A percentile compares a stretch with the other conserved stretches of the same genome.
Conservation (phyloP, 352 stramenopile species). For the Halophytophthora batemanensis region DNA sequence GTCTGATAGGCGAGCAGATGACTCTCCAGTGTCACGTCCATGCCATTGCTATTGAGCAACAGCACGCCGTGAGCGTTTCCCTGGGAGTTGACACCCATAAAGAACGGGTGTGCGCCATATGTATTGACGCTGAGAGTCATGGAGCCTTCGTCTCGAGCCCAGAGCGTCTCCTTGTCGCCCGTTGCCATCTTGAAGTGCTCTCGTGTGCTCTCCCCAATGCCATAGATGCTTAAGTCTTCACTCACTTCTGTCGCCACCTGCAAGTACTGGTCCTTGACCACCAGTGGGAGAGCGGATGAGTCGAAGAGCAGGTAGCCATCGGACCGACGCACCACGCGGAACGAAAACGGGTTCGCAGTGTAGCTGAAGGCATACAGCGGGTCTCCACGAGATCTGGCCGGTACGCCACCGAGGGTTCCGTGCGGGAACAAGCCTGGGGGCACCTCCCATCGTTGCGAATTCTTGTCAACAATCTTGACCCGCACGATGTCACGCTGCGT, state of each 20-base stretch:
- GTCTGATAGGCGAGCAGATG: constrained; percentile 46
- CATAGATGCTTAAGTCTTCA: constrained; percentile 31
- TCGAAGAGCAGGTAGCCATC: constrained; percentile 40
- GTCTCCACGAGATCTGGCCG: not conserved
- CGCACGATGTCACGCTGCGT: constrained; percentile 35
- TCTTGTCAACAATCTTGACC: constrained; percentile 56
- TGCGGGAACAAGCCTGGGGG: constrained; percentile 32
- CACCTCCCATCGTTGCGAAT: constrained; percentile 47
- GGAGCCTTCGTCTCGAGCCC: constrained; percentile 36
- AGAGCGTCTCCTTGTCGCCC: constrained; percentile 54
- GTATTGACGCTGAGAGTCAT: constrained; percentile 34
- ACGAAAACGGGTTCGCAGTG: constrained; percentile 39
- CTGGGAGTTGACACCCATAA: constrained; percentile 37
- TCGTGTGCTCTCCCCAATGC: constrained; percentile 38
- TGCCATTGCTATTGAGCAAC: constrained; percentile 61
- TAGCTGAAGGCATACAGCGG: constrained; percentile 29
- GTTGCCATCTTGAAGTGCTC: constrained; percentile 31
- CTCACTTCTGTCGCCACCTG: constrained; percentile 26
- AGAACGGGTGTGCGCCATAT: constrained; percentile 65
- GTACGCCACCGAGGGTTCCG: constrained; percentile 19
- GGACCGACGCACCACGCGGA: constrained; percentile 32
- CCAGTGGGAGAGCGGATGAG: constrained; percentile 32
- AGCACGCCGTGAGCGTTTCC: constrained; percentile 49
- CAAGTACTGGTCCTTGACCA: constrained; percentile 45
- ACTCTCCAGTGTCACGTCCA: constrained; percentile 53